Base-by-base conservation (phyloP, 805 yeast genomes). In the Monosporozyma servazzii region DNA sequence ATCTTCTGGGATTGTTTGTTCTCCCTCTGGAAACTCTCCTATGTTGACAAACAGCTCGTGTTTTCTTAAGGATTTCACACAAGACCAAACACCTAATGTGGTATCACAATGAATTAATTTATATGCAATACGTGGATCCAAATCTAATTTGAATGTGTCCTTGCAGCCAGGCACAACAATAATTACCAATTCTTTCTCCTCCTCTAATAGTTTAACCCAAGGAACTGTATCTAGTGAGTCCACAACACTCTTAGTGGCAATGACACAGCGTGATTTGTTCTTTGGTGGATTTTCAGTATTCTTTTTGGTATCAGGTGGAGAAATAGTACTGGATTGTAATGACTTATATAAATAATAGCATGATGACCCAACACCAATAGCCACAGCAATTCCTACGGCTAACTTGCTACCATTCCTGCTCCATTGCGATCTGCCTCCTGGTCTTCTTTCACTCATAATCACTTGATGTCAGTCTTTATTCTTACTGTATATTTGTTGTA, bases 31-130 rank as follows among this genome's bases (percentile, higher is more conserved):
- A 1, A 54, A 25, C 27, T 68, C 73, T 36, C 56, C 62, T 3
- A 56, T 45, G 1, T 62, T 60, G 2, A 68, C 56, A 45, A 69
- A 54, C 5, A 71, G 50, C 7, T 61, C 51, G 20, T 72, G 70
- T 33, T 76, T 70, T 21, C 66, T 63, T 25, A 81, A 49, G 52
- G 79, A 83, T 54, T 78, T 79, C 21, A 79, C 68, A n/a, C 81
- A 70, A 37, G 81, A 79, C 67, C 78, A 75, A 11, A 79, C 62
- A 2, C 85, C 82, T 11, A 64, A 67, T 50, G 68, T 68, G 0
- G 77, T 72, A n/a, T 71, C 75, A 47, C 81, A 76, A 46, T 67
- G 68, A 2, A 80, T 73, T 11, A 76, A 57, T 48, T 74, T 71
- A 53, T 62, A 63, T 20, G 54, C 48, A 23, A 60, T 48, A 1